These are phyloP conservation scores for Mortierella claussenii DNA, from an alignment of 192 early-diverging fungal species.

Conservation along the genomic window DNA sequence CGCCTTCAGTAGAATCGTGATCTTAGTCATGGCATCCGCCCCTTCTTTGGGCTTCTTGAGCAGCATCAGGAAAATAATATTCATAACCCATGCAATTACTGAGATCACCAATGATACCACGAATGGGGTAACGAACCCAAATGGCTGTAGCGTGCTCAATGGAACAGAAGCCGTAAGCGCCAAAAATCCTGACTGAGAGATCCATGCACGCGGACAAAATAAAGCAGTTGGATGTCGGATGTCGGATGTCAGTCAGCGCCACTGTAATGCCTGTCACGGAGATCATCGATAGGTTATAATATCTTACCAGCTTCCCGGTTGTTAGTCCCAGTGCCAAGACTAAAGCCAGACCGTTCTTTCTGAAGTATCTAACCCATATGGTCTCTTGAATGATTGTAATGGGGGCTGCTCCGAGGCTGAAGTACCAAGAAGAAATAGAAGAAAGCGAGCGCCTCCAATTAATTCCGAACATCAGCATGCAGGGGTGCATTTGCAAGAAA, in stretches of 20 bases:
- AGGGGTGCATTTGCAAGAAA: no score
- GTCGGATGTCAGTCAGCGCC: no score
- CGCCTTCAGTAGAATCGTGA: conserved; percentile 35
- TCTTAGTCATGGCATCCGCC: conserved; percentile 40
- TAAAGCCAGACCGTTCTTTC: conserved; percentile 70
- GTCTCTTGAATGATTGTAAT: conserved; percentile 85
- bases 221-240: no score
- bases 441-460: conserved; percentile 45
- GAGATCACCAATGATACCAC: conserved; percentile 71
- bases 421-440: conserved; percentile 64
- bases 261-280: no score
- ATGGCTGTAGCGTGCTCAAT: conserved; percentile 58
- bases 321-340: conserved; percentile 78
- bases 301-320: conserved; percentile 69
- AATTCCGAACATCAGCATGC: background rate
- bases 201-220: no score
- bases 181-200: conserved; percentile 76
- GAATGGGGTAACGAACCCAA: conserved; percentile 60
- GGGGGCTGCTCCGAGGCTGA: conserved; percentile 77
- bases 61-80: conserved; percentile 71
- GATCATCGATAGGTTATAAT: background rate
- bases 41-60: conserved; percentile 59
- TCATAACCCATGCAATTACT: conserved; percentile 73
- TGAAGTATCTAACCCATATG: conserved; percentile 82
- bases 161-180: conserved; percentile 76